Conservation (phyloP, 2,329 filamentous ascomycete species). For the Penicillium sp. region DNA sequence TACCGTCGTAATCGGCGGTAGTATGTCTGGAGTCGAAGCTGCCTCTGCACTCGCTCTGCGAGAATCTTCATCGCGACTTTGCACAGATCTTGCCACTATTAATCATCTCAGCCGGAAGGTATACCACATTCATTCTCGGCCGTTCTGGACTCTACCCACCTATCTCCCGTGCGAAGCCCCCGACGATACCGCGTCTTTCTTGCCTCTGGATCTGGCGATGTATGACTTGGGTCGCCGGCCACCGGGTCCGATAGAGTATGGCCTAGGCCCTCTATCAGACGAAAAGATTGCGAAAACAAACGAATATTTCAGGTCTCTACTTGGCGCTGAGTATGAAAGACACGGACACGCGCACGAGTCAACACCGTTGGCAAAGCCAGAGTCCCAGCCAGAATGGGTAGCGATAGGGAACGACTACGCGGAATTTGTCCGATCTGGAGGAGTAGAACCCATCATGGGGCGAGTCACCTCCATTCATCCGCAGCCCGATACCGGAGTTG, state of each 20-base stretch:
- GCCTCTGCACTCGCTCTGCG: constrained; percentile 72
- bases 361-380: constrained; percentile 29
- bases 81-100: no score
- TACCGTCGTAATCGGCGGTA: constrained; percentile 74
- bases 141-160: constrained; percentile 70
- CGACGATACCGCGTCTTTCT: constrained; percentile 53
- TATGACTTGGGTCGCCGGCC: constrained; percentile 70
- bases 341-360: constrained; percentile 28
- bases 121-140: constrained; percentile 69
- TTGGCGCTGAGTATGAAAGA: constrained; percentile 51
- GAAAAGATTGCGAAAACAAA: constrained; percentile 61
- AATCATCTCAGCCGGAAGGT: constrained; percentile 46
- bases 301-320: constrained; percentile 45
- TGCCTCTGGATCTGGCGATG: constrained; percentile 71
- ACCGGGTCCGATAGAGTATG: constrained; percentile 60
- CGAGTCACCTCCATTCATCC: constrained; percentile 24
- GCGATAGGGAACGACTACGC: constrained; percentile 72
- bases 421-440: constrained; percentile 70
- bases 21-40: constrained; percentile 81
- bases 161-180: constrained; percentile 42
- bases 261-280: constrained; percentile 64
- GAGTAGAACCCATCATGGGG: constrained; percentile 57
- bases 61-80: constrained; percentile 60
- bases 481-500: constrained; percentile 1
- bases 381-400: constrained; percentile 62